These are phyloP conservation scores for Passiflora organensis DNA, from an alignment of 345 rosid species.

Conservation along the genomic window DNA sequence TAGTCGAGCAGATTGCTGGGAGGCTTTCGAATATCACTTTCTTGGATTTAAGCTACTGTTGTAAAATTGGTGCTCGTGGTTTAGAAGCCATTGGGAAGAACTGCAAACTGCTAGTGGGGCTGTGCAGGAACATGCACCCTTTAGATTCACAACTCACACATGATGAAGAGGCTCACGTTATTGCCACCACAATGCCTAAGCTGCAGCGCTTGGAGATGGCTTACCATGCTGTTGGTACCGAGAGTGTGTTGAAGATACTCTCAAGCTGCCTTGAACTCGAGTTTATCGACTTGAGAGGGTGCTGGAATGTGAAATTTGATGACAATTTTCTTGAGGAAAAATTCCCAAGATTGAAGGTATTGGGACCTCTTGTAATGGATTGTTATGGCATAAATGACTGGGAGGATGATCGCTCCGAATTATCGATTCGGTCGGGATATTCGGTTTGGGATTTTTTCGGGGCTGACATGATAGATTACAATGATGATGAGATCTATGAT, in stretches of 20 bases:
- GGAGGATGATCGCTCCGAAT: constrained; percentile 62
- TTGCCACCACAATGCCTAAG: constrained; percentile 73
- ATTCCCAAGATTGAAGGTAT: constrained; percentile 58
- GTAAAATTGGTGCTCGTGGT: constrained; percentile 49
- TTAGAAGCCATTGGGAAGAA: constrained; percentile 67
- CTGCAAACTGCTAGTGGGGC: constrained; percentile 56
- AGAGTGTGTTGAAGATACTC: constrained; percentile 53
- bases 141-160: constrained; percentile 39
- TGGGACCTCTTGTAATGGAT: constrained; percentile 62
- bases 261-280: constrained; percentile 54
- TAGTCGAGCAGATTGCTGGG: constrained; percentile 57
- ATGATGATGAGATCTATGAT: constrained; percentile 31
- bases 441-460: constrained; percentile 67
- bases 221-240: constrained; percentile 53
- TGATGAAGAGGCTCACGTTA: constrained; percentile 73
- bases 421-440: constrained; percentile 65
- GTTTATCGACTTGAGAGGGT: constrained; percentile 75
- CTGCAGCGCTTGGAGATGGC: constrained; percentile 75
- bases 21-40: constrained; percentile 56
- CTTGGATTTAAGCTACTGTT: constrained; percentile 87
- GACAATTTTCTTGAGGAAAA: constrained; percentile 54
- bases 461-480: constrained; percentile 51
- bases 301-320: constrained; percentile 73
- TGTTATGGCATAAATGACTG: constrained; percentile 53
- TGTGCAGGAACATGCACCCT: constrained; percentile 77